Evolutionary conservation across 352 stramenopile genomes (phyloP).

Genomic region (Salisapilia sapeloensis): DNA sequence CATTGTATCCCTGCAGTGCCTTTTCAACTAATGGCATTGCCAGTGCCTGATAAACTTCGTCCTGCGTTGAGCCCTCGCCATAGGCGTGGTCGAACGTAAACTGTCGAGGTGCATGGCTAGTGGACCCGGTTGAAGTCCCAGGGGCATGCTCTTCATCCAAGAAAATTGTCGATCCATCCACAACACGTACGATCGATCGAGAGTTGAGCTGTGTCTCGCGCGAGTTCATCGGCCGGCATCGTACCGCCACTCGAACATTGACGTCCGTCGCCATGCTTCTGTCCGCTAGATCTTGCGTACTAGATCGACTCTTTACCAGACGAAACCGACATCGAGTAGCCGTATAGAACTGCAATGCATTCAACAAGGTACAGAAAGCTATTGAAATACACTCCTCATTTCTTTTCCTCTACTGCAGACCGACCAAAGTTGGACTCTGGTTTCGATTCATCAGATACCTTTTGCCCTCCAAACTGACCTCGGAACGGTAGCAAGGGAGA

Average conservation of each 20-base stretch:
- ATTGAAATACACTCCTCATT: no score
- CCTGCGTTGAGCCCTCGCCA: conserved; percentile 47
- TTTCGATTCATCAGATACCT: no score
- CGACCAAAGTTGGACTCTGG: no score
- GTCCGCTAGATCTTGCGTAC: no score
- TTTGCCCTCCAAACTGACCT: conserved; percentile 14
- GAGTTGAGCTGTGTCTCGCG: conserved; percentile 52
- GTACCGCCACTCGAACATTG: conserved; percentile 84
- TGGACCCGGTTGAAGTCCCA: conserved; percentile 4
- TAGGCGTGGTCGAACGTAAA: conserved; percentile 83
- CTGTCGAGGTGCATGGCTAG: conserved; percentile 8
- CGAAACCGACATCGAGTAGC: no score
- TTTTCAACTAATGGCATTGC: conserved; percentile 60
- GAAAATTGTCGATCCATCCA: conserved; percentile 31
- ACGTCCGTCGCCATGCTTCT: conserved; percentile 61
- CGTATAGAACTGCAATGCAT: no score
- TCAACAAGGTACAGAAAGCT: no score
- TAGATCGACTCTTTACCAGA: no score
- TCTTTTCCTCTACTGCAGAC: no score
- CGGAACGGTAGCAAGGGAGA: conserved; percentile 50
- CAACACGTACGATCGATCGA: conserved; percentile 29
- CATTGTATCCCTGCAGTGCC: conserved; percentile 64
- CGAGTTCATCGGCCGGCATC: conserved; percentile 71
- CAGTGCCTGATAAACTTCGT: conserved; percentile 66
- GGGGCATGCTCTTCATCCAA: conserved; percentile 14